phyloP scores from a whole-genome alignment of 1,284 basidiomycete species.

The Sanguinoderma infundibulare region DNA sequence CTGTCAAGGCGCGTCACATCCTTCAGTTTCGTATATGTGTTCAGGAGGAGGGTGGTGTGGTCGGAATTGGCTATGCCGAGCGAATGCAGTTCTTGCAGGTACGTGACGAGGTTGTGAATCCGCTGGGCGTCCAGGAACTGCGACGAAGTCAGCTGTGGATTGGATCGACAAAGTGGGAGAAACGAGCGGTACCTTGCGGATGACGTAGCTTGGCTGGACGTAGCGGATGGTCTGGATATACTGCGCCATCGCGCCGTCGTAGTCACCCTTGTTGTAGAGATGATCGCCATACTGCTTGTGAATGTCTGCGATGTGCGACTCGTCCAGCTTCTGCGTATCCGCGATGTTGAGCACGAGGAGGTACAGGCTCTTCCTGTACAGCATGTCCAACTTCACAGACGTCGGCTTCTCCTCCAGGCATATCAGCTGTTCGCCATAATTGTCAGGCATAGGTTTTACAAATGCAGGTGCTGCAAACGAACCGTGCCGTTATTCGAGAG shows the following conservation, averaged over 20 bases:
- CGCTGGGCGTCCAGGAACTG: slow-evolving; percentile 97
- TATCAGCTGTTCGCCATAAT: slow-evolving; percentile 51
- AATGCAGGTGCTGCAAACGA: background rate
- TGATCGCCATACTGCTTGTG: slow-evolving; percentile 91
- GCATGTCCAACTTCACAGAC: slow-evolving; percentile 76
- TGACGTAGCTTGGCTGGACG: slow-evolving; percentile 94
- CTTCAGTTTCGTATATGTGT: slow-evolving; percentile 97
- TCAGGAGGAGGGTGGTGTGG: slow-evolving; percentile 94
- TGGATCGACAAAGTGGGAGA: no score
- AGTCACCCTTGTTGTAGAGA: slow-evolving; percentile 90
- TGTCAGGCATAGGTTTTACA: no score
- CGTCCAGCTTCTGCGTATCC: slow-evolving; percentile 74
- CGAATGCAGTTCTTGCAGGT: slow-evolving; percentile 94
- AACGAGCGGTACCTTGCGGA: slow-evolving; percentile 92
- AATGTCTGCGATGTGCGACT: slow-evolving; percentile 81
- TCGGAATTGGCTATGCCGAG: slow-evolving; percentile 92
- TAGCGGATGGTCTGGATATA: slow-evolving; percentile 91
- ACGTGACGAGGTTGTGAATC: slow-evolving; percentile 93
- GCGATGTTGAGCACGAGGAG: slow-evolving; percentile 80
- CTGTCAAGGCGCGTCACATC: slow-evolving; percentile 88
- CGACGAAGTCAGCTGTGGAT: slow-evolving; percentile 33
- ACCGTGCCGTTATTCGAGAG: slow-evolving; percentile 80
- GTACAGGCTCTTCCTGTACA: slow-evolving; percentile 81
- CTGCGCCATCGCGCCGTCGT: slow-evolving; percentile 92
- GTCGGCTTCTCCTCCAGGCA: slow-evolving; percentile 83